Base-by-base conservation (phyloP, 2,329 filamentous ascomycete species). In the Penicillium sp. region DNA sequence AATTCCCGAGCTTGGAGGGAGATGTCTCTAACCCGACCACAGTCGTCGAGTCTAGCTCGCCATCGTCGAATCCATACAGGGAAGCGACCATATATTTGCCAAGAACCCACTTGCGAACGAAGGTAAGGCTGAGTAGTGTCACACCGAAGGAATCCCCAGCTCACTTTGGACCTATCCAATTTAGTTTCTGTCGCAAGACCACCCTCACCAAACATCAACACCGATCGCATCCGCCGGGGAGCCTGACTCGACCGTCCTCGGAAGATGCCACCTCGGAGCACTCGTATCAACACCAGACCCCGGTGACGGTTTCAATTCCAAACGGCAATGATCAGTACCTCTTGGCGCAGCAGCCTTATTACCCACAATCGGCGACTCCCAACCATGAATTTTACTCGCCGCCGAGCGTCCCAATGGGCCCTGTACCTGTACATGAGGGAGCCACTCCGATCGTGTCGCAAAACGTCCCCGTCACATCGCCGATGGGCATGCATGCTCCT, bases 41-140 rank as follows among this genome's bases (percentile, higher is more conserved):
- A 65, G 62, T 65, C 62, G 7, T 65, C 62, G 30, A 66, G 62
- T 61, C 45, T 66, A 30, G 62, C 62, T 30, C 62, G 62, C 28
- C 62, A 66, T 51, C 58, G 62, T 16, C 51, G 62, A 39, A 65
- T 65, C 27, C 62, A 66, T 32, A 64, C 62, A 9, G 62, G 62
- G n/a, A 63, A 60, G 45, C 54, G 62, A 30, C 62, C 62, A 4
- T 66, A 66, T 32, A 63, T 64, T 16, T 66, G 62, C 41, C 59
- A 63, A 29, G 62, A 66, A 41, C 62, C 62, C 7, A 52, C 60
- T 11, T 66, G 62, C 40, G 62, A 66, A 37, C 50, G 59, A 45
- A 65, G 61, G 62, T 66, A 53, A 37, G 52, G 32, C 33, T 15
- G 13, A n/a, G n/a, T n/a, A n/a, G n/a, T n/a, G n/a, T n/a, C n/a